Evolutionary conservation across 2,329 filamentous ascomycete species (phyloP).

Genomic region (Fusarium ambrosium): DNA sequence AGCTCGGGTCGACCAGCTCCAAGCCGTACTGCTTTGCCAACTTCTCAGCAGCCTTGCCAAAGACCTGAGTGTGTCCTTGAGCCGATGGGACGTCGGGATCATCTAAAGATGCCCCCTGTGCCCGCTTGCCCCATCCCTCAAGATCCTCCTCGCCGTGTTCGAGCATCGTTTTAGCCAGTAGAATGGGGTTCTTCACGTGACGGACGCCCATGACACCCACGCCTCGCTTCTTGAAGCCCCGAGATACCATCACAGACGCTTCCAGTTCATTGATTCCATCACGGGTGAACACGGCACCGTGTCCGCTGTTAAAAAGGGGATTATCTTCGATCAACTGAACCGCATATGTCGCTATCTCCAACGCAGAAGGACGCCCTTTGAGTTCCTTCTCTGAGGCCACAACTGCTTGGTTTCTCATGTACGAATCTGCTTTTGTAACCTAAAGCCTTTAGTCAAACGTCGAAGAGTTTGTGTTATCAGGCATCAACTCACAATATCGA

Average conservation of each 20-base stretch:
- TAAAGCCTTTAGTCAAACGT: slow-evolving; percentile 35
- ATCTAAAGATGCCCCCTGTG: not conserved
- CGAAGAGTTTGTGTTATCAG: too few species aligned
- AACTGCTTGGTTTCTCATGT: slow-evolving; percentile 55
- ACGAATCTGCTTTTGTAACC: slow-evolving; percentile 61
- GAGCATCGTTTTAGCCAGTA: slow-evolving; percentile 79
- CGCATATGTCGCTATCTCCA: slow-evolving; percentile 81
- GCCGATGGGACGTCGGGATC: slow-evolving; percentile 66
- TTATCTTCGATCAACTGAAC: slow-evolving; percentile 83
- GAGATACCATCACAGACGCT: slow-evolving; percentile 87
- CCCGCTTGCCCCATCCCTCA: slow-evolving; percentile 48
- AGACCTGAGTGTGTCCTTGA: slow-evolving; percentile 78
- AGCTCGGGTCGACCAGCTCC: slow-evolving; percentile 75
- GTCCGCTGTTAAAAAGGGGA: slow-evolving; percentile 85
- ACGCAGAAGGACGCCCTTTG: slow-evolving; percentile 64
- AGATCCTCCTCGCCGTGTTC: slow-evolving; percentile 74
- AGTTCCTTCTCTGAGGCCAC: slow-evolving; percentile 19
- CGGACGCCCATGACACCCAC: slow-evolving; percentile 81
- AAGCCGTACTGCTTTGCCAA: slow-evolving; percentile 78
- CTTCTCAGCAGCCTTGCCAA: slow-evolving; percentile 76
- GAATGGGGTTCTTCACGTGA: slow-evolving; percentile 83
- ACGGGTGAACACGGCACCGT: slow-evolving; percentile 88
- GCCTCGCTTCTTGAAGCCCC: slow-evolving; percentile 79
- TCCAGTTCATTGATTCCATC: slow-evolving; percentile 89
- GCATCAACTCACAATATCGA: slow-evolving; percentile 66